phyloP scores from a whole-genome alignment of 768 basidiomycete species.

The Termitomyces sp. region DNA sequence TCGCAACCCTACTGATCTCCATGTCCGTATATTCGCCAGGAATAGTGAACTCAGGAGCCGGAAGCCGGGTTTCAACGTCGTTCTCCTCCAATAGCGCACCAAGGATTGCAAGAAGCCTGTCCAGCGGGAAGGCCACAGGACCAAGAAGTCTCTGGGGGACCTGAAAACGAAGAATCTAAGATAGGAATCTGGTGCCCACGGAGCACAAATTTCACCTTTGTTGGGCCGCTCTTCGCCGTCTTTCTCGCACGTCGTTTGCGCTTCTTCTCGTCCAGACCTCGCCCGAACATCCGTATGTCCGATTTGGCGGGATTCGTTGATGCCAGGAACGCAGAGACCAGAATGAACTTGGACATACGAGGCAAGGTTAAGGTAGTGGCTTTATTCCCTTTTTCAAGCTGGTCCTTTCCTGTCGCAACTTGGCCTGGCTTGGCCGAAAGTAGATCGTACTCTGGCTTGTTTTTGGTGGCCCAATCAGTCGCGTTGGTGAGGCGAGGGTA shows the following conservation, averaged over 20 bases:
- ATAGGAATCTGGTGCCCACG: background rate
- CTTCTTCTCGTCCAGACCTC: slow-evolving; percentile 64
- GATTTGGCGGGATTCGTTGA: slow-evolving; percentile 81
- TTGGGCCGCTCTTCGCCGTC: slow-evolving; percentile 34
- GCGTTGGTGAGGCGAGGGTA: slow-evolving; percentile 68
- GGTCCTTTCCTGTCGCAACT: background rate
- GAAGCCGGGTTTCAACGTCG: slow-evolving; percentile 43
- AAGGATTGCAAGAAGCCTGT: slow-evolving; percentile 61
- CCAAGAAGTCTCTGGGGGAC: slow-evolving; percentile 47
- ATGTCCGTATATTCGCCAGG: slow-evolving; percentile 74
- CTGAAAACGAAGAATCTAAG: slow-evolving; percentile 25
- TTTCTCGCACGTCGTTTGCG: slow-evolving; percentile 42
- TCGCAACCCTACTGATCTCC: slow-evolving; percentile 62
- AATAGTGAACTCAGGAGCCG: slow-evolving; percentile 41
- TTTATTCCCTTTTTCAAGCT: background rate
- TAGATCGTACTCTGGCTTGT: slow-evolving; percentile 41
- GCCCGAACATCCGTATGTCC: slow-evolving; percentile 79
- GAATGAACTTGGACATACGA: slow-evolving; percentile 6
- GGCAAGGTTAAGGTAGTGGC: slow-evolving; percentile 33
- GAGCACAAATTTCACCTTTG: slow-evolving; percentile 11
- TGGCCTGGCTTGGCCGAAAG: slow-evolving; percentile 25
- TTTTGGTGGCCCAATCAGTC: slow-evolving; percentile 50
- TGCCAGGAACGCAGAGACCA: slow-evolving; percentile 49
- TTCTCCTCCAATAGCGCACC: slow-evolving; percentile 76
- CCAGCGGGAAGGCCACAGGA: slow-evolving; percentile 20